A percentile compares a stretch with the other conserved stretches of the same genome.
Conservation (phyloP, 306 rosid genomes). For the Vachellia pachyceras region DNA sequence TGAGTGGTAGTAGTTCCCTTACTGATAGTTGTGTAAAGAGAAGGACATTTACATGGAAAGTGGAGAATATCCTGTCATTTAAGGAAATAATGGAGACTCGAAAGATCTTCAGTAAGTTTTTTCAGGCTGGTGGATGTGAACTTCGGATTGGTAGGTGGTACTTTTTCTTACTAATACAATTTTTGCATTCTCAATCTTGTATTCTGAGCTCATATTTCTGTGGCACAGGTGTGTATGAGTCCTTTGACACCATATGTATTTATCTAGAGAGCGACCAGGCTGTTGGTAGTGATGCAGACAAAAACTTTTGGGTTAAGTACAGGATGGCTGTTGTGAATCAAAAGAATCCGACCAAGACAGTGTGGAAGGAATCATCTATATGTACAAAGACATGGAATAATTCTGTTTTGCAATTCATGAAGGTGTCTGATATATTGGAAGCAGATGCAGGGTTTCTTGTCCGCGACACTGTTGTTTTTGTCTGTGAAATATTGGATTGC, state of each 20-base stretch:
- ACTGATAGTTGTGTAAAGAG: slow-evolving; percentile 58
- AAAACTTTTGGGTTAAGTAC: slow-evolving; percentile 98
- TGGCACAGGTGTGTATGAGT: slow-evolving; percentile 90
- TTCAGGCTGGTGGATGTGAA: slow-evolving; percentile 99
- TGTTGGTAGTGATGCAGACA: slow-evolving; percentile 91
- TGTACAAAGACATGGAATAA: slow-evolving; percentile 99
- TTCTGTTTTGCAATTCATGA: slow-evolving; percentile 99
- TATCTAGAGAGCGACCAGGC: slow-evolving; percentile 99
- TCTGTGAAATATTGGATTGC: slow-evolving; percentile 98
- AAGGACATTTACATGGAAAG: slow-evolving; percentile 97
- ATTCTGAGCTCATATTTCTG: slow-evolving; percentile 35
- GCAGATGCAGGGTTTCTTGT: slow-evolving; percentile 97
- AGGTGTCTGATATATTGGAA: slow-evolving; percentile 98
- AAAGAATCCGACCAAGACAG: slow-evolving; percentile 88
- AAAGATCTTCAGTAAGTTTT: slow-evolving; percentile 97
- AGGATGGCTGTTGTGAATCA: slow-evolving; percentile 99
- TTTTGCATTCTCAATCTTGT: slow-evolving; percentile 35
- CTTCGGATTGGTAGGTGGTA: slow-evolving; percentile 95
- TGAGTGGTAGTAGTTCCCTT: slow-evolving; percentile 52
- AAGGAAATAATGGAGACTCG: slow-evolving; percentile 99
- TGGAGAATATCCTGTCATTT: slow-evolving; percentile 94
- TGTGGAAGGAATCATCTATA: slow-evolving; percentile 99
- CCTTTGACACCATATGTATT: slow-evolving; percentile 97
- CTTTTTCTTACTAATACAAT: neutral
- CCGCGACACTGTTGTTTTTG: slow-evolving; percentile 96